Conservation (phyloP, 2,329 filamentous ascomycete genomes). For the Neofusicoccum laricinum region DNA sequence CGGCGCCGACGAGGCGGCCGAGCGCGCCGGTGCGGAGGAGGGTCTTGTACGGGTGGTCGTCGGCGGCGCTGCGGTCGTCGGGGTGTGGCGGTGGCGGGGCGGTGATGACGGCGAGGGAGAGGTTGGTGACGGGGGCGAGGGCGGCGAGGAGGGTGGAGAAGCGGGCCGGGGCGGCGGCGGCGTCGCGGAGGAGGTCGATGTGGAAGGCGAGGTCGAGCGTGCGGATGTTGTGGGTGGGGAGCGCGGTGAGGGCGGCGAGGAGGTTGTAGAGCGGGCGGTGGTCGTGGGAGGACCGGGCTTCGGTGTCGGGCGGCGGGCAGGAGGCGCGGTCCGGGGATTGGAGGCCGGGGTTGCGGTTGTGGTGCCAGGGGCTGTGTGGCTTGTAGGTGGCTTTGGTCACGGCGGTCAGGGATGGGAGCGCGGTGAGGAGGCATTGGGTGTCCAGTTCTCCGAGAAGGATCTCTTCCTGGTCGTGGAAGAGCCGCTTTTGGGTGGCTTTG, state of each 20-base stretch:
- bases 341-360: not conserved
- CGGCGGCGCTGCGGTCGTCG: not conserved
- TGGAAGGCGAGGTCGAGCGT: not conserved
- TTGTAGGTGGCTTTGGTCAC: not conserved
- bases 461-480: not conserved
- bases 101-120: not conserved
- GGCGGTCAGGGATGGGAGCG: not conserved
- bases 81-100: no score
- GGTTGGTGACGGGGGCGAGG: not conserved
- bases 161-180: not conserved
- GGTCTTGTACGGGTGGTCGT: not conserved
- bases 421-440: not conserved
- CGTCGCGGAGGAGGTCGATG: not conserved
- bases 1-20: not conserved
- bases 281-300: not conserved
- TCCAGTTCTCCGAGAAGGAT: not conserved
- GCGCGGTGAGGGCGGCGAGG: not conserved
- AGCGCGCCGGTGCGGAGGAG: not conserved
- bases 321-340: not conserved
- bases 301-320: not conserved
- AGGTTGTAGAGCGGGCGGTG: constrained; percentile 2
- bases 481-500: not conserved
- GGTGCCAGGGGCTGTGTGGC: not conserved
- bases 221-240: not conserved
- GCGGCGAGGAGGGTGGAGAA: not conserved